Evolutionary conservation across 2,329 filamentous ascomycete species (phyloP), one percentile per base, ranked within the genome.

Genomic region (Massarina eburnea): DNA sequence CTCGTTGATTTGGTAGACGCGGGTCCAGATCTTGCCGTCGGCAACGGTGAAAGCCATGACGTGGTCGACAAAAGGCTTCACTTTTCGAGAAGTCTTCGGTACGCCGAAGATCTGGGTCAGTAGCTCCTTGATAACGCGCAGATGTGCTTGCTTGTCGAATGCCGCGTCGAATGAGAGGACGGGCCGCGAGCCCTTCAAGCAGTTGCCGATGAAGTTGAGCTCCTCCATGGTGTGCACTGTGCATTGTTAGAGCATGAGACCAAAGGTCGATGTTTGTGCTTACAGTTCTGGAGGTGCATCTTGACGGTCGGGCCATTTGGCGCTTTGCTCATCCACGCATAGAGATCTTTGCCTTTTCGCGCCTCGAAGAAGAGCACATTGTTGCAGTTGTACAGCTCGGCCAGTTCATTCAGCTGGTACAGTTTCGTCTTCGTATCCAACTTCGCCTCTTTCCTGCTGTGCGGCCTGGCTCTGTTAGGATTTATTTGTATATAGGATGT

Each of bases 351-450:
- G 48, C 87, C 89, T 73, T 97, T 99, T 49, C 91, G 81, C 36
- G 91, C 91, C 75, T 99, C 92, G 68, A 96, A 95, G 76, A 96
- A 99, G 51, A 96, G 80, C 46, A 94, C 83, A 68, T 95, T 92
- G 75, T 95, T 96, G 80, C 89, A 95, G 68, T 94, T 95, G 78
- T 95, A 94, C 22, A 96, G 80, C 64, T 86, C 83, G 27, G 69
- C 70, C 34, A 72, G 59, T 48, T 73, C 70, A 46, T 73, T 73
- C 30, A 73, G 57, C 53, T 72, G 67, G 48, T 71, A 69, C 18
- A 91, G 80, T 76, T 94, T 91, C 29, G 89, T 91, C 75, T 97
- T 97, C 42, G 90, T 94, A 71, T 99, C 94, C 57, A 96, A 89
- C 74, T 99, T 99, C 60, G 88, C 90, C 70, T 99, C 94, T 76